Conservation (phyloP, 2,329 filamentous ascomycete genomes). For the Hortaea sp. region DNA sequence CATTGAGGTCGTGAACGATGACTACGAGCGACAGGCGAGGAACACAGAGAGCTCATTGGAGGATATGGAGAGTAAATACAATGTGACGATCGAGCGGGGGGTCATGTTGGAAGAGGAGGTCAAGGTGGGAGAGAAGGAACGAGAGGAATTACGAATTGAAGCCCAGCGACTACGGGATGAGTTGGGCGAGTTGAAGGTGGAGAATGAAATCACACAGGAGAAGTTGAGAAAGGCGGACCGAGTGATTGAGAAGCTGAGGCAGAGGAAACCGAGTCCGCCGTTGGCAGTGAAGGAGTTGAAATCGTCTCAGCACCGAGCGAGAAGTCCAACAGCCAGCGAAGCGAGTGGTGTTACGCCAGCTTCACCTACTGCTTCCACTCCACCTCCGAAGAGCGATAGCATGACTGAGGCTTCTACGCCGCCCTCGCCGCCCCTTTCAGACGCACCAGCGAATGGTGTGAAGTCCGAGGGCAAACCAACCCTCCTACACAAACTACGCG, state of each 20-base stretch:
- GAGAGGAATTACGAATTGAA: slow-evolving; percentile 81
- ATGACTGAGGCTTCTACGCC: slow-evolving; percentile 66
- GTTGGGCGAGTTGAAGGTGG: slow-evolving; percentile 84
- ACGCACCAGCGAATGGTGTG: slow-evolving; percentile 53
- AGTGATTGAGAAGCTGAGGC: slow-evolving; percentile 39
- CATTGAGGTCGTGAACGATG: slow-evolving; percentile 96
- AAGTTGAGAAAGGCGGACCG: slow-evolving; percentile 68
- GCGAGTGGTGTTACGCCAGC: slow-evolving; percentile 63
- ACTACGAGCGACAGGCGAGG: slow-evolving; percentile 91
- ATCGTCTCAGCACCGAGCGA: slow-evolving; percentile 20
- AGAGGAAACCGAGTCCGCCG: slow-evolving; percentile 38
- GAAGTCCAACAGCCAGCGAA: slow-evolving; percentile 39
- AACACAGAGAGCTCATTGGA: slow-evolving; percentile 94
- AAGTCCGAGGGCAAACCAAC: slow-evolving; percentile 31
- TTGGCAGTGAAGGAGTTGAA: slow-evolving; percentile 34
- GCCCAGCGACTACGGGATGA: slow-evolving; percentile 83
- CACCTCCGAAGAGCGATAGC: slow-evolving; percentile 59
- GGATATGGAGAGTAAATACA: slow-evolving; percentile 95
- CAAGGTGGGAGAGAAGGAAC: slow-evolving; percentile 80
- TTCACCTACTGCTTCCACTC: slow-evolving; percentile 81
- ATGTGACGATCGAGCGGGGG: slow-evolving; percentile 79
- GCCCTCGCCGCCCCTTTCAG: slow-evolving; percentile 88
- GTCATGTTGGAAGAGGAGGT: slow-evolving; percentile 96
- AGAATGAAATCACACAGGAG: slow-evolving; percentile 87
- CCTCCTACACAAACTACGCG: slow-evolving; percentile 25